A percentile compares a stretch with the other conserved stretches of the same genome.
These are phyloP conservation scores for Torulaspora globosa DNA, from an alignment of 1,139 yeast species.

Conservation along the genomic window DNA sequence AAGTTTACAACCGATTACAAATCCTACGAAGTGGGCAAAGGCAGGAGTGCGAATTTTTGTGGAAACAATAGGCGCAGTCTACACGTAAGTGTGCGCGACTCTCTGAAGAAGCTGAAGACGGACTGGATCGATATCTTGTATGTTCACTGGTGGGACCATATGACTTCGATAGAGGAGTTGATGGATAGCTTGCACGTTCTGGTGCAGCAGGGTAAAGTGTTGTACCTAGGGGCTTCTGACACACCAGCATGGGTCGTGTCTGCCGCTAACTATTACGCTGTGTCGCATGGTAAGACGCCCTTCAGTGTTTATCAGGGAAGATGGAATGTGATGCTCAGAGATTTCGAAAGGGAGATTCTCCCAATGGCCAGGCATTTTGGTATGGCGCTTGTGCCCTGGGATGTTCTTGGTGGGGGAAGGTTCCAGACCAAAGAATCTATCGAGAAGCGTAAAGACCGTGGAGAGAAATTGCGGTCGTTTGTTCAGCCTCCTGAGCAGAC, in stretches of 20 bases:
- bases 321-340: constrained; percentile 26
- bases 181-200: constrained; percentile 29
- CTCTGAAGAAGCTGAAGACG: constrained; percentile 9
- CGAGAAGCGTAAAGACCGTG: constrained; percentile 18
- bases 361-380: constrained; percentile 27
- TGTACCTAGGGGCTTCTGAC: constrained; percentile 28
- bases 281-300: constrained; percentile 23
- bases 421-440: constrained; percentile 20
- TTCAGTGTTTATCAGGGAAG: constrained; percentile 29
- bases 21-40: constrained; percentile 9
- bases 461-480: constrained; percentile 11
- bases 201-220: constrained; percentile 14
- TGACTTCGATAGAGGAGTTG: constrained; percentile 27
- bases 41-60: constrained; percentile 8
- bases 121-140: constrained; percentile 11
- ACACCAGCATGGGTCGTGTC: constrained; percentile 31
- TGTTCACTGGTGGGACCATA: constrained; percentile 31
- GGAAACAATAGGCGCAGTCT: constrained; percentile 11
- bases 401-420: constrained; percentile 18
- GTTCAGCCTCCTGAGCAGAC: constrained; percentile 12
- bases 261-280: constrained; percentile 28
- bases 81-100: constrained; percentile 13
- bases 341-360: constrained; percentile 28
- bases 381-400: constrained; percentile 29
- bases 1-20: constrained; percentile 12